A percentile compares a stretch with the other conserved stretches of the same genome.
These are phyloP conservation scores for Ogataea polymorpha DNA, from an alignment of 805 yeast genomes.

Conservation along the genomic window DNA sequence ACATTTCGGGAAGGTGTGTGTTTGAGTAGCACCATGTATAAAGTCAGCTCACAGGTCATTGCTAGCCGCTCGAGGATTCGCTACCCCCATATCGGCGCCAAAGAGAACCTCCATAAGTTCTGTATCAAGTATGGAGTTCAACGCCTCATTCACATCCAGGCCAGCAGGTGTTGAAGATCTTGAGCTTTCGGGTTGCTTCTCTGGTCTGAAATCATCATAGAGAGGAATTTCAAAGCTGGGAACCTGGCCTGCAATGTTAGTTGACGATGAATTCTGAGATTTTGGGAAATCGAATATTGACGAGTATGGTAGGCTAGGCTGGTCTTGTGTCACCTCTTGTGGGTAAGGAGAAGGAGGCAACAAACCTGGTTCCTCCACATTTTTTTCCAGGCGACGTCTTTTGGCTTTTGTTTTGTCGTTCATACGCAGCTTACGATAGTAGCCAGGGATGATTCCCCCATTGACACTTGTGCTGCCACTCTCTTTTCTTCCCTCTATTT, in stretches of 20 bases:
- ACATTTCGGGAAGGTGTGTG: constrained; percentile 1
- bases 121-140: constrained; percentile 29
- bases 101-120: constrained; percentile 33
- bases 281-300: constrained; percentile 6
- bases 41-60: constrained; percentile 4
- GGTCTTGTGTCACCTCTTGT: not conserved
- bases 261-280: not conserved
- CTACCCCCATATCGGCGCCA: constrained; percentile 25
- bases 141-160: constrained; percentile 26
- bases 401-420: constrained; percentile 2
- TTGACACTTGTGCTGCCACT: constrained; percentile 33
- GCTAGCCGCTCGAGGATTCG: constrained; percentile 1
- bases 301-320: constrained; percentile 1
- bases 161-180: constrained; percentile 7
- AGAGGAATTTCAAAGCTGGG: constrained; percentile 4
- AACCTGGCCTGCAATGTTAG: constrained; percentile 1
- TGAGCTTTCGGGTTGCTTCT: constrained; percentile 4
- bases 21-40: not conserved
- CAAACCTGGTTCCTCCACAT: not conserved
- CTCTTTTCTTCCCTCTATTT: constrained; percentile 29
- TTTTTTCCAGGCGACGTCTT: constrained; percentile 4
- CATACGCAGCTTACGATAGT: constrained; percentile 26
- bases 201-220: constrained; percentile 5
- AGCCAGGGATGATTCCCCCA: constrained; percentile 30
- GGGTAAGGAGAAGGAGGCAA: not conserved